Conservation (phyloP, 352 stramenopile genomes). For the Phytophthora capsici region DNA sequence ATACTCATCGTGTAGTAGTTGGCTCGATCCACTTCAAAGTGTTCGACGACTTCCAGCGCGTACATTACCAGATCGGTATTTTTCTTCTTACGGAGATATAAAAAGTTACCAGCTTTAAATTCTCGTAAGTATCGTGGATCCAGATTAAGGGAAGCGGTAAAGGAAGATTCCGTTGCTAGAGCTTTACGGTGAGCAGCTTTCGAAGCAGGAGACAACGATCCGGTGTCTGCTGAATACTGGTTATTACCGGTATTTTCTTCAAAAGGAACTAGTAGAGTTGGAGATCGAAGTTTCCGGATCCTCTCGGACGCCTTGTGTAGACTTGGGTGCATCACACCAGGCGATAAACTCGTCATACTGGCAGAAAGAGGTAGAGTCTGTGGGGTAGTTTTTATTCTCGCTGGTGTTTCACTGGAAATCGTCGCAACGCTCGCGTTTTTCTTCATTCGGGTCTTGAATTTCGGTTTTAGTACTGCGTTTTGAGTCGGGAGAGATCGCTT, state of each 20-base stretch:
- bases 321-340: constrained; percentile 56
- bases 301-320: constrained; percentile 67
- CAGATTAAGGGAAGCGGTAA: constrained; percentile 80
- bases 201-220: constrained; percentile 33
- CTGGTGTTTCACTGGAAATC: constrained; percentile 20
- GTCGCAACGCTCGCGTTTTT: constrained; percentile 52
- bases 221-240: constrained; percentile 2
- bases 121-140: constrained; percentile 76
- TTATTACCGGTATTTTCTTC: constrained; percentile 32
- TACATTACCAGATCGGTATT: constrained; percentile 84
- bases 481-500: constrained; percentile 4
- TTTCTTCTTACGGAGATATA: constrained; percentile 76
- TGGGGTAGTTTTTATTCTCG: neutral
- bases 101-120: constrained; percentile 83
- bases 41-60: constrained; percentile 81
- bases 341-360: constrained; percentile 39
- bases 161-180: constrained; percentile 45
- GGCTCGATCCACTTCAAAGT: constrained; percentile 80
- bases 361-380: constrained; percentile 15
- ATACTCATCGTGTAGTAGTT: constrained; percentile 95
- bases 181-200: constrained; percentile 38
- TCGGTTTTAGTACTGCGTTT: constrained; percentile 49
- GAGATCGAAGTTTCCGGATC: constrained; percentile 45
- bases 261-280: constrained; percentile 13
- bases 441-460: constrained; percentile 49